phyloP scores from a whole-genome alignment of 306 rosid genomes.

The Cicer pinnatifidum region DNA sequence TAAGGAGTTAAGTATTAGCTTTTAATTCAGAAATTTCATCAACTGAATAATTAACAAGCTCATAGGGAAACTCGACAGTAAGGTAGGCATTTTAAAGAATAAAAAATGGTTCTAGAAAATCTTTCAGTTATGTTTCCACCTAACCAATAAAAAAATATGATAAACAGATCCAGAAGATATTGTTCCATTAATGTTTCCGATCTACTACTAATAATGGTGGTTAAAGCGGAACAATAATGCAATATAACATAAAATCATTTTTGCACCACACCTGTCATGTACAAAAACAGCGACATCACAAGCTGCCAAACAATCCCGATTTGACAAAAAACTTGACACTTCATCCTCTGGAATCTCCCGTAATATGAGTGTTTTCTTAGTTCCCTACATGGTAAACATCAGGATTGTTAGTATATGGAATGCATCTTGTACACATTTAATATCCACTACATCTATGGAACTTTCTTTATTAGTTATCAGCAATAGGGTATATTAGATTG shows the following conservation, averaged over 20 bases:
- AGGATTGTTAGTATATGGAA: slow-evolving; percentile 44
- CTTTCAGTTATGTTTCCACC: slow-evolving; percentile 3
- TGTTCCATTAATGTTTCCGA: slow-evolving; percentile 19
- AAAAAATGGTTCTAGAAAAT: slow-evolving; percentile 23
- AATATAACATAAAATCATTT: slow-evolving; percentile 30
- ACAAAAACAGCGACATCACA: slow-evolving; percentile 92
- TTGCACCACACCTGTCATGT: slow-evolving; percentile 70
- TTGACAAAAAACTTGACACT: slow-evolving; percentile 55
- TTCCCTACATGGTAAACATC: slow-evolving; percentile 58
- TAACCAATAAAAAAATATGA: slow-evolving; percentile 1
- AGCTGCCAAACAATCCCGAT: slow-evolving; percentile 71
- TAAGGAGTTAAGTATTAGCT: slow-evolving; percentile 6
- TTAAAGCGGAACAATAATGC: slow-evolving; percentile 31
- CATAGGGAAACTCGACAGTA: slow-evolving; percentile 33
- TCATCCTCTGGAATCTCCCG: slow-evolving; percentile 85
- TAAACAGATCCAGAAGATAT: slow-evolving; percentile 31
- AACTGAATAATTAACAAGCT: slow-evolving; percentile 23
- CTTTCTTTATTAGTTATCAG: slow-evolving; percentile 11
- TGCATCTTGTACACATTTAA: slow-evolving; percentile 21
- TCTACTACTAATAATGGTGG: slow-evolving; percentile 6
- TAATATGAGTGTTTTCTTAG: slow-evolving; percentile 70
- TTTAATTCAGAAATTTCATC: slow-evolving; percentile 11
- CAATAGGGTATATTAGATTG: slow-evolving; percentile 24
- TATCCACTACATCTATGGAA: slow-evolving; percentile 29
- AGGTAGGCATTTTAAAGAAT: slow-evolving; percentile 33